Conservation (phyloP, 192 early-diverging fungal genomes). For the Coemansia sp. region DNA sequence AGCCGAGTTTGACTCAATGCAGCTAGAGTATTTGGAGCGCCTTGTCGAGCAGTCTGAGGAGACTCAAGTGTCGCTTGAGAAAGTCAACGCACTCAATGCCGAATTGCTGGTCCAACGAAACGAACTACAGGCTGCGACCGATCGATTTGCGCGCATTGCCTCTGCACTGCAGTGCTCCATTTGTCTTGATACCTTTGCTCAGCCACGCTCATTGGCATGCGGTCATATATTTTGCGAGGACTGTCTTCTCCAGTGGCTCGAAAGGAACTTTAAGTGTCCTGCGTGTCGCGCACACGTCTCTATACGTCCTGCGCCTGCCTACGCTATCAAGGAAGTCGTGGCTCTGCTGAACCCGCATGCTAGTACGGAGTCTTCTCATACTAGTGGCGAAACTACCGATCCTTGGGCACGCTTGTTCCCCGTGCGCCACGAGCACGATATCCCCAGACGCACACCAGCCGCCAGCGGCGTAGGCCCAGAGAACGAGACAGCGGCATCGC, state of each 20-base stretch:
- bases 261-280: slow-evolving; percentile 36
- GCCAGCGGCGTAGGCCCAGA: background rate
- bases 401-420: slow-evolving; percentile 35
- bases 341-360: slow-evolving; percentile 8
- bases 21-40: slow-evolving; percentile 1
- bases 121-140: slow-evolving; percentile 18
- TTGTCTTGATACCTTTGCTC: slow-evolving; percentile 41
- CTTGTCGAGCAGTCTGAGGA: background rate
- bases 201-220: slow-evolving; percentile 46
- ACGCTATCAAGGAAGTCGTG: slow-evolving; percentile 30
- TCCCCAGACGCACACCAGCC: background rate
- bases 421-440: background rate
- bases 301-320: slow-evolving; percentile 30
- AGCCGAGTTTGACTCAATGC: background rate
- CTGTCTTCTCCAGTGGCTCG: slow-evolving; percentile 47
- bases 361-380: background rate
- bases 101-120: slow-evolving; percentile 31
- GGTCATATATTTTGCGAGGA: slow-evolving; percentile 52
- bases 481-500: background rate
- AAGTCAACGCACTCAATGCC: slow-evolving; percentile 20
- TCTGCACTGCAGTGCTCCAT: slow-evolving; percentile 45
- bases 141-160: slow-evolving; percentile 13
- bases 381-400: background rate
- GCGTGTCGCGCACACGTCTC: slow-evolving; percentile 34
- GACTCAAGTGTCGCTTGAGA: background rate